phyloP scores from a whole-genome alignment of 192 early-diverging fungal genomes.

The Coemansia interrupta region DNA sequence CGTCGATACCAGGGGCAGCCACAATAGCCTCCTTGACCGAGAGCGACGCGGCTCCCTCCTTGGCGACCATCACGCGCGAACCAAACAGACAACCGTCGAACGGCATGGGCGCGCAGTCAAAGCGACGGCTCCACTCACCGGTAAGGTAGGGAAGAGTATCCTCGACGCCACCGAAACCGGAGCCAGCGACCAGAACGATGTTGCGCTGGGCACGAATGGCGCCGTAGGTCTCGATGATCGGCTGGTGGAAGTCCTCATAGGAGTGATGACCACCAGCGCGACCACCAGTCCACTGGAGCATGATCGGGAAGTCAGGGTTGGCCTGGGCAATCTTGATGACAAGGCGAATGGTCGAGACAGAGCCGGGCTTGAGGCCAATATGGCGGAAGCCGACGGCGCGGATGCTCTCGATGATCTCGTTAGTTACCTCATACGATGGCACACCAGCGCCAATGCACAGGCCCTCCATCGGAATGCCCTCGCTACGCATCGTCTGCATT shows the following conservation, averaged over 20 bases:
- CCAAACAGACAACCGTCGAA: constrained; percentile 91
- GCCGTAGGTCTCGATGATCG: constrained; percentile 78
- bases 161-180: constrained; percentile 83
- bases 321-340: constrained; percentile 82
- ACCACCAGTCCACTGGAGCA: constrained; percentile 92
- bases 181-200: constrained; percentile 85
- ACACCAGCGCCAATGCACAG: constrained; percentile 89
- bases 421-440: constrained; percentile 80
- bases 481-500: constrained; percentile 76
- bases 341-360: constrained; percentile 78
- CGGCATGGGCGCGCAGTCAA: constrained; percentile 88
- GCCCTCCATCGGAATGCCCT: constrained; percentile 92
- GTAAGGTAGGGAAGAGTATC: constrained; percentile 89
- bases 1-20: constrained; percentile 76
- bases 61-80: constrained; percentile 91
- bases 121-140: constrained; percentile 83
- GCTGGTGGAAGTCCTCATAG: constrained; percentile 87
- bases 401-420: constrained; percentile 79
- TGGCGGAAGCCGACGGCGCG: constrained; percentile 77
- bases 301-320: constrained; percentile 81
- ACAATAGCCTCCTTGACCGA: constrained; percentile 87
- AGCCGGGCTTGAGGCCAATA: constrained; percentile 89
- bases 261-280: constrained; percentile 91
- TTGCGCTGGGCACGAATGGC: constrained; percentile 81
- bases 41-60: constrained; percentile 76